Evolutionary conservation across 164 flowering plant species (phyloP).

Genomic region (Aristolochia californica): DNA sequence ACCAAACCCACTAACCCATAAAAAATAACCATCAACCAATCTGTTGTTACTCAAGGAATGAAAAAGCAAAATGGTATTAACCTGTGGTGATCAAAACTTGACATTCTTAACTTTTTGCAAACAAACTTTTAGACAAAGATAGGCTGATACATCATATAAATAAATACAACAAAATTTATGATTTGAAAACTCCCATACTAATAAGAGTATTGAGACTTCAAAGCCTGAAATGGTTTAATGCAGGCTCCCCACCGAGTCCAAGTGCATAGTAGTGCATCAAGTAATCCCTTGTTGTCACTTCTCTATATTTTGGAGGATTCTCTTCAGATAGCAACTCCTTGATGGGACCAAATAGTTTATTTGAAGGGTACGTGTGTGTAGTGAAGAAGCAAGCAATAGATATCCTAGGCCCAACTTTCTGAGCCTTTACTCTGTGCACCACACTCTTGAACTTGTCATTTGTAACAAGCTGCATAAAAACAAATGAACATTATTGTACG

Average conservation of each 20-base stretch:
- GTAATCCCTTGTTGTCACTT: conserved; percentile 1
- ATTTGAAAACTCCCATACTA: too few relatives aligned
- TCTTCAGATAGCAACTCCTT: conserved; percentile 26
- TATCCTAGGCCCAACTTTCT: conserved; percentile 22
- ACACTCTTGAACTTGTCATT: conserved; percentile 10
- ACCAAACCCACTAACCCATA: too few relatives aligned
- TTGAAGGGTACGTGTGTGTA: not conserved
- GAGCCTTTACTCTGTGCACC: conserved; percentile 9
- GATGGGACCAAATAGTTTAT: conserved; percentile 20
- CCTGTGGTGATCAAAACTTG: too few relatives aligned
- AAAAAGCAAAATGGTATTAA: too few relatives aligned
- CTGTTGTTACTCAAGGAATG: too few relatives aligned
- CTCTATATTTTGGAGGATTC: conserved; percentile 19
- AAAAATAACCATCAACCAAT: too few relatives aligned
- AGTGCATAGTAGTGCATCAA: not conserved
- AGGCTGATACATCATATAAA: too few relatives aligned
- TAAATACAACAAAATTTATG: too few relatives aligned
- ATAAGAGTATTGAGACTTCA: not conserved
- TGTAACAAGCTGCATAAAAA: conserved; percentile 12
- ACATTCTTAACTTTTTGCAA: too few relatives aligned
- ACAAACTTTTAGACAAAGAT: too few relatives aligned
- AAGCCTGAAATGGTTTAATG: conserved; percentile 2
- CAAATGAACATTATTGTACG: not conserved
- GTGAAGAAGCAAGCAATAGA: conserved; percentile 23
- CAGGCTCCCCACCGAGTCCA: conserved; percentile 7